Evolutionary conservation across 1,284 basidiomycete genomes (phyloP).

Genomic region (Rhodotorula sp.): DNA sequence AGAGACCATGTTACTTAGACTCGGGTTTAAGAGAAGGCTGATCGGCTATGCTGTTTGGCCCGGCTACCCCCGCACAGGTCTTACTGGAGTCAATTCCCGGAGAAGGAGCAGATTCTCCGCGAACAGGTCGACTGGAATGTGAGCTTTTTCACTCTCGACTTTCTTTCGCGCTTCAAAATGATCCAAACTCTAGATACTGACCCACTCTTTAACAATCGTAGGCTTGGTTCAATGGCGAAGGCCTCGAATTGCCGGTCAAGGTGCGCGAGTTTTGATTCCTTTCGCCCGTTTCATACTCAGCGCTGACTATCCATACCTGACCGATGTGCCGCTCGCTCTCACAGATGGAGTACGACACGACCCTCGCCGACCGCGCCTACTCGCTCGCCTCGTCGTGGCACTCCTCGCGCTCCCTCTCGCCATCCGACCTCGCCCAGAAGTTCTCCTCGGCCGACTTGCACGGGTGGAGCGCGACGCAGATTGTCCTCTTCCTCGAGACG

Average conservation of each 20-base stretch:
- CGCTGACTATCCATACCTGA: neutral
- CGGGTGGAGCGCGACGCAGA: slow-evolving; percentile 66
- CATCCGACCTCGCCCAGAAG: slow-evolving; percentile 53
- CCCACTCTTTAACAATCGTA: too few relatives aligned
- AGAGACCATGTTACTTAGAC: slow-evolving; percentile 10
- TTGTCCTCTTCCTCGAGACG: slow-evolving; percentile 63
- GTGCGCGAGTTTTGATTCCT: neutral
- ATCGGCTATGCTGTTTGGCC: neutral
- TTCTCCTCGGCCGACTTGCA: slow-evolving; percentile 61
- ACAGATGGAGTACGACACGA: slow-evolving; percentile 75
- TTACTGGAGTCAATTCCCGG: slow-evolving; percentile 58
- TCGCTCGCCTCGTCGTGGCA: slow-evolving; percentile 76
- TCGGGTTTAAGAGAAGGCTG: neutral
- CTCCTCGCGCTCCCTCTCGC: slow-evolving; percentile 56
- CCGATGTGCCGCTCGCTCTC: neutral
- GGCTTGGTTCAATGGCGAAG: slow-evolving; percentile 44
- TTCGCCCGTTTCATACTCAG: neutral
- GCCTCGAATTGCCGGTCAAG: slow-evolving; percentile 50
- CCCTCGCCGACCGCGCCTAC: slow-evolving; percentile 63
- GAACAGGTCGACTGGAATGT: slow-evolving; percentile 78
- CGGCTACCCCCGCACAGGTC: too few relatives aligned
- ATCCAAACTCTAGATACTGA: neutral
- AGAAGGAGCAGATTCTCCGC: slow-evolving; percentile 60
- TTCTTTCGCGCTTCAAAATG: neutral
- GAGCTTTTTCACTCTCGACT: slow-evolving; percentile 44